These are phyloP conservation scores for Hansenula sp. DNA, from an alignment of 1,139 yeast genomes.

Conservation along the genomic window DNA sequence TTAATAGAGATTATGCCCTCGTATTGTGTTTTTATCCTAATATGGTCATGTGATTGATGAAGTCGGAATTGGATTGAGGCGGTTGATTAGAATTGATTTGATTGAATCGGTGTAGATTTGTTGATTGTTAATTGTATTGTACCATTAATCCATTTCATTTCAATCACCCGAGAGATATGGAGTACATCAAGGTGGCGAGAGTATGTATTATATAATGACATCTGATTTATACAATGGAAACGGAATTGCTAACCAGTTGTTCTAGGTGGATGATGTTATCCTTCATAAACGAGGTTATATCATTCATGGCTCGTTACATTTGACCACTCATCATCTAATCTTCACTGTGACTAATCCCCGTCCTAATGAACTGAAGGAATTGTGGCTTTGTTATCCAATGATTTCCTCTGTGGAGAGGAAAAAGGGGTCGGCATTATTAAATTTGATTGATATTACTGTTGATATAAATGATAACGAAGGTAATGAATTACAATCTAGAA, in stretches of 20 bases:
- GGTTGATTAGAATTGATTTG: too few relatives aligned
- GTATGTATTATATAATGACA: slow-evolving; percentile 18
- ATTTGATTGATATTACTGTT: slow-evolving; percentile 6
- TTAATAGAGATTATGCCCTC: background rate
- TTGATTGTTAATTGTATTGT: background rate
- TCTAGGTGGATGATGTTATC: slow-evolving; percentile 58
- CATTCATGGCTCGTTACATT: slow-evolving; percentile 63
- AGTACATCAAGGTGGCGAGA: slow-evolving; percentile 50
- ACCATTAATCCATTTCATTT: background rate
- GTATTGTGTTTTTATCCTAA: too few relatives aligned
- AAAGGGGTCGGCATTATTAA: slow-evolving; percentile 29
- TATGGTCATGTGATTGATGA: too few relatives aligned
- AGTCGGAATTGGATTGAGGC: too few relatives aligned
- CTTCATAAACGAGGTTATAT: slow-evolving; percentile 67
- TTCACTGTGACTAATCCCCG: slow-evolving; percentile 41
- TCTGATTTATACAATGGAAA: background rate
- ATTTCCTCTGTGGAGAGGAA: slow-evolving; percentile 64
- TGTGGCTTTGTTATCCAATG: slow-evolving; percentile 93
- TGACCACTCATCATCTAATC: slow-evolving; percentile 85
- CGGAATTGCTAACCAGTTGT: background rate
- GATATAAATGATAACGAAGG: slow-evolving; percentile 3
- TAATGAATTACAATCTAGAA: slow-evolving; percentile 5
- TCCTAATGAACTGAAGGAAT: slow-evolving; percentile 44
- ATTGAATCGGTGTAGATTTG: too few relatives aligned
- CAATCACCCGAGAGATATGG: slow-evolving; percentile 47